Conservation (phyloP, 164 flowering plant species). For the Echeveria elegans region DNA sequence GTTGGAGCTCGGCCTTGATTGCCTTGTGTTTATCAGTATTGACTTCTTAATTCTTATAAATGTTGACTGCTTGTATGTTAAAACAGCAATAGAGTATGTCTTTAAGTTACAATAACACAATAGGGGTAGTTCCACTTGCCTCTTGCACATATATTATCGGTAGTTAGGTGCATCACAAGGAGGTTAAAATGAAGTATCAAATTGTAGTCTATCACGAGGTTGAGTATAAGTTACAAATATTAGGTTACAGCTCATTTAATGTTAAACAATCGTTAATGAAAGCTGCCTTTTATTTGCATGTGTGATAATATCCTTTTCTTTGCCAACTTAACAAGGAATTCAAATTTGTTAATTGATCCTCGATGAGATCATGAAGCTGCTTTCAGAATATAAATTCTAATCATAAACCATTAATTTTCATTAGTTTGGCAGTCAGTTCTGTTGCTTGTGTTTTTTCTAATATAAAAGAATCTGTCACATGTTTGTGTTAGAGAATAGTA, state of each 20-base stretch:
- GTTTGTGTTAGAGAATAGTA: no score
- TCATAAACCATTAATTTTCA: background rate
- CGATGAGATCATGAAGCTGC: background rate
- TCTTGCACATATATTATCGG: background rate
- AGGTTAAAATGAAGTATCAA: background rate
- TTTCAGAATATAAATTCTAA: background rate
- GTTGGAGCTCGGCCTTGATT: background rate
- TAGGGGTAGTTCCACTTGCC: background rate
- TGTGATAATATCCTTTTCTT: no score
- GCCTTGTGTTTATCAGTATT: no score
- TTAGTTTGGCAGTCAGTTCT: background rate
- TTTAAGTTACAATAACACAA: background rate
- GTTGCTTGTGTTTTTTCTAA: background rate
- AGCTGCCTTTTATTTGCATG: background rate
- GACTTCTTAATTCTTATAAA: background rate
- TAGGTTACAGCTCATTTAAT: background rate
- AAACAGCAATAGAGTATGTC: background rate
- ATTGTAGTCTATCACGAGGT: background rate
- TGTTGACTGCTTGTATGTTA: background rate
- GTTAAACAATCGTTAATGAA: background rate
- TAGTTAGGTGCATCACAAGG: background rate
- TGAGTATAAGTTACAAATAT: no score
- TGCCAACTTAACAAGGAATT: background rate
- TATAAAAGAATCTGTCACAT: constrained; percentile 4
- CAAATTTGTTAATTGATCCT: background rate